Conservation (phyloP, 2,329 filamentous ascomycete species). For the Domatiomyces catenatus region DNA sequence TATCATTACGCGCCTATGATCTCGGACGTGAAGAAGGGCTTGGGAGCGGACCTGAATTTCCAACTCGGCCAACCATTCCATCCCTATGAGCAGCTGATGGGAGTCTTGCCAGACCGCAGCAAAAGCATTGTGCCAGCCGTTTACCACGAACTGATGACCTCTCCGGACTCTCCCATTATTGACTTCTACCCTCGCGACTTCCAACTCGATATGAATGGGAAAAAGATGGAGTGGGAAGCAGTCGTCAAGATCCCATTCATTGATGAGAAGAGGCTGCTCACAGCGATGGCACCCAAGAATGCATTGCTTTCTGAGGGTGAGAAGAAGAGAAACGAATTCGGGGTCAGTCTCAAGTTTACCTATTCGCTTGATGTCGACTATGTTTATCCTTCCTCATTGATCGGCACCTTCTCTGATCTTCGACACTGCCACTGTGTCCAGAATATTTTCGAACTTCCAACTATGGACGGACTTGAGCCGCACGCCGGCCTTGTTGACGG, state of each 20-base stretch:
- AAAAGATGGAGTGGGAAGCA: conserved; percentile 99
- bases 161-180: conserved; percentile 75
- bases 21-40: conserved; percentile 77
- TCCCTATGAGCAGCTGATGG: conserved; percentile 95
- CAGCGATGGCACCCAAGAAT: conserved; percentile 76
- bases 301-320: conserved; percentile 62
- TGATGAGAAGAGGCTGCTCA: conserved; percentile 70
- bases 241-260: conserved; percentile 99
- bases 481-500: conserved; percentile 71
- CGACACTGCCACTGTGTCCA: conserved; percentile 77
- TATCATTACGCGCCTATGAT: conserved; percentile 98
- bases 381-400: conserved; percentile 71
- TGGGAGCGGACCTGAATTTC: conserved; percentile 80
- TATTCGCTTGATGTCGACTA: conserved; percentile 65
- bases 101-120: conserved; percentile 89
- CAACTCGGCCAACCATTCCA: conserved; percentile 86
- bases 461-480: conserved; percentile 75
- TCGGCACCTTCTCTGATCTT: conserved; percentile 81
- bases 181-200: conserved; percentile 98
- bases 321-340: conserved; percentile 72
- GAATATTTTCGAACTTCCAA: conserved; percentile 90
- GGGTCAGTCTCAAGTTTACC: conserved; percentile 82
- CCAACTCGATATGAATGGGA: conserved; percentile 96
- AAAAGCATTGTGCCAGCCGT: conserved; percentile 83
- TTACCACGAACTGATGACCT: conserved; percentile 88